Percentiles rank a stretch among this genome's conserved stretches.
These are phyloP conservation scores for Eucalyptus caleyi DNA, from an alignment of 345 rosid genomes.

Conservation along the genomic window DNA sequence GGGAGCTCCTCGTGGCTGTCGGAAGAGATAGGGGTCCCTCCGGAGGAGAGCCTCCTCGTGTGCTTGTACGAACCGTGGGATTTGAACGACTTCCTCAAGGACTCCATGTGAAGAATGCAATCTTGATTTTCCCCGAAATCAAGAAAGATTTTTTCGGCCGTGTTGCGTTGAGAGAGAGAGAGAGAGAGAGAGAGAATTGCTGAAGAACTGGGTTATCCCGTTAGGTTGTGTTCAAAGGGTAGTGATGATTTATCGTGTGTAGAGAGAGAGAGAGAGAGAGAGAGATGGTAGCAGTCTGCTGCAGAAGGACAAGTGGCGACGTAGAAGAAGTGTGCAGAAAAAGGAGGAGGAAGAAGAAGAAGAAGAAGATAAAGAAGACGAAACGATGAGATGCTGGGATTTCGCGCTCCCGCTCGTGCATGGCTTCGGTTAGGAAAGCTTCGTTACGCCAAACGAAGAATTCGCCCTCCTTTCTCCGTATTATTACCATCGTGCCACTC, in stretches of 20 bases:
- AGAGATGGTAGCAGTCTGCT: not conserved
- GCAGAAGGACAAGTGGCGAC: not conserved
- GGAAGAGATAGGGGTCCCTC: not conserved
- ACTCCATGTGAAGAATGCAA: not conserved
- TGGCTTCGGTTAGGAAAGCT: not conserved
- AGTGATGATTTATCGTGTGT: not conserved
- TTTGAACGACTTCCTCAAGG: conserved; percentile 41
- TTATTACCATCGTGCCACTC: not conserved
- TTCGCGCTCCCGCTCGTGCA: not conserved
- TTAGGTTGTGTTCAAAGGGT: not conserved
- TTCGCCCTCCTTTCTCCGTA: not conserved
- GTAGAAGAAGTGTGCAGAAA: not conserved
- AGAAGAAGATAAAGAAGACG: no score
- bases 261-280: not conserved
- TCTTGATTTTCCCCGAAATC: not conserved
- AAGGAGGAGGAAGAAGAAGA: not conserved
- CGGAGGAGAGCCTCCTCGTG: not conserved
- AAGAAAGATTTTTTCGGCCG: not conserved
- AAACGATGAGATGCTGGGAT: not conserved
- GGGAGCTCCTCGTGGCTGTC: conserved; percentile 35
- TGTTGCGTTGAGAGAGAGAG: not conserved
- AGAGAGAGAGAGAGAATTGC: not conserved
- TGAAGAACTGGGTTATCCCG: not conserved
- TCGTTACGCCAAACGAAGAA: not conserved
- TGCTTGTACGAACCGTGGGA: conserved; percentile 27